Conservation (phyloP, 208 protist genomes). For the Trichomonas tenax region DNA sequence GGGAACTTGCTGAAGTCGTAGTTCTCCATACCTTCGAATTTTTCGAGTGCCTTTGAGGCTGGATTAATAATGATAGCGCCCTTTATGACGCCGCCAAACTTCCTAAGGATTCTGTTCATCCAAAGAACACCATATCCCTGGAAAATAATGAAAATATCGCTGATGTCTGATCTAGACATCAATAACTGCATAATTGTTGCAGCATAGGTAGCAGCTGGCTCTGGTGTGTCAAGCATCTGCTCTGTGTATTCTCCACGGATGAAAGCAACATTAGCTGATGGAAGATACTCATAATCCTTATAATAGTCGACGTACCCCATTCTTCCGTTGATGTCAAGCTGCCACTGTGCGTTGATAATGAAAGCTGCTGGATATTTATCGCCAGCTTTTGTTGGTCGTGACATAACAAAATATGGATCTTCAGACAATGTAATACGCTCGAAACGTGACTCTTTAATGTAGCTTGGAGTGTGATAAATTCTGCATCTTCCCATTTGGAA, state of each 20-base stretch:
- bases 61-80: background rate
- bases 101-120: background rate
- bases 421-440: background rate
- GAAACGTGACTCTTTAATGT: background rate
- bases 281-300: background rate
- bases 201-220: background rate
- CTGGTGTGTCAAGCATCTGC: background rate
- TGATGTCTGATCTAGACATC: background rate
- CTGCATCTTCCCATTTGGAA: background rate
- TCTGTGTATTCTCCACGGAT: background rate
- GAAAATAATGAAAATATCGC: background rate
- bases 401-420: background rate
- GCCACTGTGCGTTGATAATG: background rate
- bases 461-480: background rate
- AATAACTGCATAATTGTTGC: background rate
- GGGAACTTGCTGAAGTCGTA: background rate
- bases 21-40: background rate
- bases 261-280: background rate
- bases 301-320: background rate
- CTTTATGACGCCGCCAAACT: background rate
- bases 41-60: background rate
- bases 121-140: background rate
- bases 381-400: background rate
- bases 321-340: background rate
- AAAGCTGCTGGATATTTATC: background rate